Percentiles rank a stretch among this genome's conserved stretches.
Evolutionary conservation across 371 early-diverging fungal genomes (phyloP).

Genomic region (Lichtheimia ramosa): DNA sequence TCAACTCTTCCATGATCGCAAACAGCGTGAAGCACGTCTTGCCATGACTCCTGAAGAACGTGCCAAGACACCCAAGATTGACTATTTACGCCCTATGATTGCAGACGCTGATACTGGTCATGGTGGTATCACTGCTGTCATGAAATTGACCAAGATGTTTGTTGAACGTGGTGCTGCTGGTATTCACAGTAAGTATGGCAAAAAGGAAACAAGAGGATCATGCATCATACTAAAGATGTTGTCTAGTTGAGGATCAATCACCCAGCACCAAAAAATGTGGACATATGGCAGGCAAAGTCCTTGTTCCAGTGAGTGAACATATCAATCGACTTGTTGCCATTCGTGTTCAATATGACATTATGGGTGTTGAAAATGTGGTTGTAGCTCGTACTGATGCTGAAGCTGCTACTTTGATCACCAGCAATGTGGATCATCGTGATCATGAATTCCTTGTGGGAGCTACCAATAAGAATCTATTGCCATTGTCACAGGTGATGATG

Average conservation of each 20-base stretch:
- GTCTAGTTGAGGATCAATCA: conserved; percentile 88
- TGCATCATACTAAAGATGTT: neutral
- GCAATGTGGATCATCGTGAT: conserved; percentile 95
- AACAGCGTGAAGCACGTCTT: conserved; percentile 91
- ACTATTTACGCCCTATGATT: conserved; percentile 94
- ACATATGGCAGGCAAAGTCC: conserved; percentile 98
- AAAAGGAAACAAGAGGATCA: conserved; percentile 4
- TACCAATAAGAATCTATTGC: conserved; percentile 77
- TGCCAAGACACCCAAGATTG: conserved; percentile 74
- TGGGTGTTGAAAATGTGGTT: conserved; percentile 94
- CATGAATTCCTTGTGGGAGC: conserved; percentile 95
- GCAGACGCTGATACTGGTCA: conserved; percentile 99
- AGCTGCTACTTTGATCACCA: conserved; percentile 94
- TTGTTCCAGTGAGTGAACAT: conserved; percentile 96
- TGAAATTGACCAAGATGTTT: conserved; percentile 94
- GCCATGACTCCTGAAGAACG: conserved; percentile 69
- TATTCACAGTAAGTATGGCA: conserved; percentile 64
- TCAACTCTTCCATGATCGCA: conserved; percentile 97
- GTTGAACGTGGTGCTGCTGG: conserved; percentile 95
- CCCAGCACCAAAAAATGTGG: conserved; percentile 98
- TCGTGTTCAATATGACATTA: conserved; percentile 97
- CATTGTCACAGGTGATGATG: conserved; percentile 80
- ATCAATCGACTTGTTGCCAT: conserved; percentile 95
- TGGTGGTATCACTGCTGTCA: conserved; percentile 91
- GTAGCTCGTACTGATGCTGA: conserved; percentile 98